A percentile compares a stretch with the other conserved stretches of the same genome.
Conservation (phyloP, 208 protist species). For the Crithidia fasciculata region DNA sequence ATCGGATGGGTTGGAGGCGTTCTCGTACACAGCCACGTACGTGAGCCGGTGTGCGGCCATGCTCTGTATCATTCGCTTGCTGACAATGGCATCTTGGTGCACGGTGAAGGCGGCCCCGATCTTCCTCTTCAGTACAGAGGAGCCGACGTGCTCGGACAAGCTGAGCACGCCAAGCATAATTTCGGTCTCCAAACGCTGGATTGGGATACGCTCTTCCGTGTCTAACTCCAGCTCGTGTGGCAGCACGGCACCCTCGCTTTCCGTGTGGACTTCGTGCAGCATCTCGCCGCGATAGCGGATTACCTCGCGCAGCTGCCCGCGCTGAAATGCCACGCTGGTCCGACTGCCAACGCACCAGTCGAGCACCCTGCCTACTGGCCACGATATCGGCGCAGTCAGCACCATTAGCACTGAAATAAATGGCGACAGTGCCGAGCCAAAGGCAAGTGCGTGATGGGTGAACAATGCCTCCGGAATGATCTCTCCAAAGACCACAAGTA, state of each 20-base stretch:
- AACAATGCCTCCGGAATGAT: conserved; percentile 82
- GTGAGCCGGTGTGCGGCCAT: conserved; percentile 51
- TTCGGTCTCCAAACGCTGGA: conserved; percentile 58
- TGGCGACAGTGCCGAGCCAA: conserved; percentile 51
- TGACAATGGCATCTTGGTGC: conserved; percentile 56
- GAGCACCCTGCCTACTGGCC: conserved; percentile 69
- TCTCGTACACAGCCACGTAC: conserved; percentile 63
- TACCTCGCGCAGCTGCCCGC: conserved; percentile 64
- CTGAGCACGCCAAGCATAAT: conserved; percentile 79
- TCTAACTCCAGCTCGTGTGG: conserved; percentile 48
- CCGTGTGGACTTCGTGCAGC: conserved; percentile 10
- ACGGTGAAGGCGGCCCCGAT: conserved; percentile 58
- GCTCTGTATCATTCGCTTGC: conserved; percentile 45
- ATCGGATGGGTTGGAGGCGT: conserved; percentile 48
- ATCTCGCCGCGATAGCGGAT: conserved; percentile 44
- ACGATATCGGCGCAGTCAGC: conserved; percentile 65
- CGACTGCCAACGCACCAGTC: conserved; percentile 66
- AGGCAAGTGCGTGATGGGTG: conserved; percentile 58
- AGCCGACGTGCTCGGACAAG: conserved; percentile 61
- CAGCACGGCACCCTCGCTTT: conserved; percentile 18
- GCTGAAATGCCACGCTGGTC: conserved; percentile 57
- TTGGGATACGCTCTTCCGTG: conserved; percentile 24
- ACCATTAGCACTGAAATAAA: conserved; percentile 65
- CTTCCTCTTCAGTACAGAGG: conserved; percentile 43
- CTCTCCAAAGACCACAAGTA: conserved; percentile 74